phyloP scores from a whole-genome alignment of 169 alveolate genomes.

The Eimeria maxima region DNA sequence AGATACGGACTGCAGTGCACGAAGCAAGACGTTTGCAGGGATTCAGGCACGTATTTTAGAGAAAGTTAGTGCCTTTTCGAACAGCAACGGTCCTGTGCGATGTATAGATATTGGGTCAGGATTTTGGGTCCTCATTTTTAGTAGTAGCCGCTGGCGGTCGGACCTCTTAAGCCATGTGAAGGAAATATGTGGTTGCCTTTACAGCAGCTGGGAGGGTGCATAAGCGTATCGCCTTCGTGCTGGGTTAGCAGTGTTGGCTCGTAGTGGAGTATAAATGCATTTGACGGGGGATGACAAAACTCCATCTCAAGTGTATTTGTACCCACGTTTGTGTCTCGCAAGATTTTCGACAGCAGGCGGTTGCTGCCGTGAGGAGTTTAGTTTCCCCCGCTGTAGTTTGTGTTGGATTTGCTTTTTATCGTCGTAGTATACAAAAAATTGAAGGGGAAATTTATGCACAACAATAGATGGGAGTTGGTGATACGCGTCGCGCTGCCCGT shows the following conservation, averaged over 20 bases:
- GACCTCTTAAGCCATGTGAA: background rate
- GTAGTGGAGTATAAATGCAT: background rate
- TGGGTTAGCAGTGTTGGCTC: constrained; percentile 3
- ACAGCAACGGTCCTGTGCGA: background rate
- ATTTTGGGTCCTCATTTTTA: background rate
- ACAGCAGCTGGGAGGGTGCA: background rate
- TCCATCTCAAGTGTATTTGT: background rate
- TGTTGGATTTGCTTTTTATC: constrained; percentile 21
- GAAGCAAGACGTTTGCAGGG: background rate
- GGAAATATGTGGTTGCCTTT: constrained; percentile 11
- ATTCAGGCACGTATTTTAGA: background rate
- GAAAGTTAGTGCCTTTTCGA: background rate
- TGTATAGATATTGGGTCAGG: background rate
- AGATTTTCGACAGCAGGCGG: background rate
- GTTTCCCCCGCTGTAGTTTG: background rate
- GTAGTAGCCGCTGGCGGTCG: constrained; percentile 27
- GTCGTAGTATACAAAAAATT: background rate
- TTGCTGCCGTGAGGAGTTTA: background rate
- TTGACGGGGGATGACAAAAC: background rate
- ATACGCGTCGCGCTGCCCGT: background rate
- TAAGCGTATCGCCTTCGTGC: background rate
- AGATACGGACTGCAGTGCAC: background rate
- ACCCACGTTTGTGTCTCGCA: background rate
- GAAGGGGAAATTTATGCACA: background rate
- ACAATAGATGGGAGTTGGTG: background rate